A percentile compares a stretch with the other conserved stretches of the same genome.
phyloP scores from a whole-genome alignment of 345 rosid species.

The Linum trigynum region DNA sequence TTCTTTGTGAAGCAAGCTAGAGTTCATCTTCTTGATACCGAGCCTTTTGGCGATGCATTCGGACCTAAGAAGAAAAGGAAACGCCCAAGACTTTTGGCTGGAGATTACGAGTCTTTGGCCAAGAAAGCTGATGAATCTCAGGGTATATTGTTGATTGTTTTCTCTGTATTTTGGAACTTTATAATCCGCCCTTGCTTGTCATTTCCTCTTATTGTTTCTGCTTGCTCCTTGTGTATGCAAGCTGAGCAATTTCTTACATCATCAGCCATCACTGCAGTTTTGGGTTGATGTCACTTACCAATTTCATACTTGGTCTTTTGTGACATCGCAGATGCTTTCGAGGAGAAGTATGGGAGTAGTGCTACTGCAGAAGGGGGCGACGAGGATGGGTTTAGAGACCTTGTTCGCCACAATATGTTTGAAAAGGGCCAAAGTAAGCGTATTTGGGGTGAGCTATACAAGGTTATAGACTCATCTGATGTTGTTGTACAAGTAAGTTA shows the following conservation, averaged over 20 bases:
- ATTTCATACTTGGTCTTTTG: no score
- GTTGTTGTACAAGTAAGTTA: conserved; percentile 76
- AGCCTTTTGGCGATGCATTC: conserved; percentile 81
- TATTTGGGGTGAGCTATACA: conserved; percentile 97
- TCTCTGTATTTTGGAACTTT: not conserved
- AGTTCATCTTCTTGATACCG: conserved; percentile 77
- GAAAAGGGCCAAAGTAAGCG: conserved; percentile 99
- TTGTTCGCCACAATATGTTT: conserved; percentile 92
- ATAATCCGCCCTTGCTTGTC: not conserved
- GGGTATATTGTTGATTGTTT: conserved; percentile 31
- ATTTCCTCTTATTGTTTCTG: not conserved
- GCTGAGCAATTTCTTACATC: no score
- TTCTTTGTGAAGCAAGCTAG: conserved; percentile 54
- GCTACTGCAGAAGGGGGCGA: conserved; percentile 44
- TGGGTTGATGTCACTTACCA: no score
- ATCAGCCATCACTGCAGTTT: no score
- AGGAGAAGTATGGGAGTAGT: conserved; percentile 37
- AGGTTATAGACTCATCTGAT: conserved; percentile 94
- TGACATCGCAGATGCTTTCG: conserved; percentile 49
- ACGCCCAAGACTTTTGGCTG: conserved; percentile 71
- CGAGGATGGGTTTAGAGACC: conserved; percentile 74
- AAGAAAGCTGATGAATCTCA: conserved; percentile 79
- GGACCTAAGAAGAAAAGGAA: conserved; percentile 72
- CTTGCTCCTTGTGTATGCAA: not conserved
- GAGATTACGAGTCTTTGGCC: conserved; percentile 69